Evolutionary conservation across 441 rosid species (phyloP).

Genomic region (Populus hybrid): DNA sequence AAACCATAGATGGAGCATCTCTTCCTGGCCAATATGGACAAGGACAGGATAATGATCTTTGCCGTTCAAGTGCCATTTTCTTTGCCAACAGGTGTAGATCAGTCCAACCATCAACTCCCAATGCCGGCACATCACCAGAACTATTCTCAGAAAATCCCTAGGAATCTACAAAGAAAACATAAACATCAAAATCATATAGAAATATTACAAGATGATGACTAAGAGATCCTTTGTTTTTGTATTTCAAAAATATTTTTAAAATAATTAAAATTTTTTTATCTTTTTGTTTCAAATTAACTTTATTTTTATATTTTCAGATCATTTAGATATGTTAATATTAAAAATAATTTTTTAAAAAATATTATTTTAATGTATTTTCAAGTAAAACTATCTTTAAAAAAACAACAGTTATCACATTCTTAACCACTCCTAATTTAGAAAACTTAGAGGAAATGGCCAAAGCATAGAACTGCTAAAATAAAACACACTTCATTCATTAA

Average conservation of each 20-base stretch:
- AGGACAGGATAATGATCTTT: constrained; percentile 53
- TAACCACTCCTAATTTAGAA: neutral
- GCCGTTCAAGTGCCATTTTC: constrained; percentile 76
- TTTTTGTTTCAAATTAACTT: too few species aligned
- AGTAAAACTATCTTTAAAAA: too few species aligned
- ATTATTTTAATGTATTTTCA: too few species aligned
- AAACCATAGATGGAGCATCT: constrained; percentile 56
- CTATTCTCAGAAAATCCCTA: constrained; percentile 59
- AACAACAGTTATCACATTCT: too few species aligned
- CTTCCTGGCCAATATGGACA: constrained; percentile 72
- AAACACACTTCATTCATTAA: neutral
- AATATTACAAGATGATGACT: neutral
- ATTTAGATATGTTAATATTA: too few species aligned
- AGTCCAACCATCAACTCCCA: constrained; percentile 60
- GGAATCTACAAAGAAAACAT: constrained; percentile 45
- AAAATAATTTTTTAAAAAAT: too few species aligned
- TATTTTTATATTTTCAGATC: too few species aligned
- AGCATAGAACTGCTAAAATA: neutral
- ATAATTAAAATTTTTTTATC: too few species aligned
- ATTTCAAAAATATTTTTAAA: too few species aligned
- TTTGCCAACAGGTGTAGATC: constrained; percentile 68
- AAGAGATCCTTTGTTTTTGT: too few species aligned
- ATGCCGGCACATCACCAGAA: constrained; percentile 39
- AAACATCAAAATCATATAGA: constrained; percentile 11
- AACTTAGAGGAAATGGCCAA: neutral